Evolutionary conservation across 257 asterid species (phyloP), one percentile per base, ranked within the genome.

Genomic region (Echium plantagineum): DNA sequence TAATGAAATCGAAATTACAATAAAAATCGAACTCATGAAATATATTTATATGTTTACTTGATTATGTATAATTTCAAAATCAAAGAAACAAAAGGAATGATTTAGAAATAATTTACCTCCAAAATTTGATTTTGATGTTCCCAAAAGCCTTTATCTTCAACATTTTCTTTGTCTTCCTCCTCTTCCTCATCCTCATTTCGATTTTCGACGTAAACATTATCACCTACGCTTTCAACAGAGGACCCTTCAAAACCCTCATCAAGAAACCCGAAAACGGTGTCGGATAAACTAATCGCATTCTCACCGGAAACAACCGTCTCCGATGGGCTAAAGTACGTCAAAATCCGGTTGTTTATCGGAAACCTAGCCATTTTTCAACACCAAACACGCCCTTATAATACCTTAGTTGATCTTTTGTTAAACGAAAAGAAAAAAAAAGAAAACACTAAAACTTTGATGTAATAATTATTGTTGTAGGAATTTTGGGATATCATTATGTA

Each of bases 241-340:
- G 78, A 55, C 12, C 83, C 79, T 63, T 77, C 83, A 18, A 65
- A 75, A 54, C 81, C 90, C 3, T 81, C 81, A 24, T 83, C 76
- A 3, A 85, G 73, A 65, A 91, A 91, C 61, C 85, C 87, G 51
- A 91, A 85, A 3, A 90, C 81, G 5, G 96, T 83, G 55, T 83
- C 77, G 3, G 22, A n/a, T 16, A 91, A 71, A 64, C 81, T 82
- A 20, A 89, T 72, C 63, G 57, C 52, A 21, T 75, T 64, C 1
- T 85, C 90, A 51, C 64, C 87, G 67, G 90, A 49, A 66, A 73
- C 63, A 22, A 75, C 86, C 13, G 49, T 69, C 64, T 79, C 94
- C 28, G 70, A 63, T 53, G 73, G 42, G 32, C 75, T 77, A 55
- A 1, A 5, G 5, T 83, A 82, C 61, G 72, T 71, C 69, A 91